Evolutionary conservation across 345 rosid species (phyloP).

Genomic region (Eucalyptus globulus): DNA sequence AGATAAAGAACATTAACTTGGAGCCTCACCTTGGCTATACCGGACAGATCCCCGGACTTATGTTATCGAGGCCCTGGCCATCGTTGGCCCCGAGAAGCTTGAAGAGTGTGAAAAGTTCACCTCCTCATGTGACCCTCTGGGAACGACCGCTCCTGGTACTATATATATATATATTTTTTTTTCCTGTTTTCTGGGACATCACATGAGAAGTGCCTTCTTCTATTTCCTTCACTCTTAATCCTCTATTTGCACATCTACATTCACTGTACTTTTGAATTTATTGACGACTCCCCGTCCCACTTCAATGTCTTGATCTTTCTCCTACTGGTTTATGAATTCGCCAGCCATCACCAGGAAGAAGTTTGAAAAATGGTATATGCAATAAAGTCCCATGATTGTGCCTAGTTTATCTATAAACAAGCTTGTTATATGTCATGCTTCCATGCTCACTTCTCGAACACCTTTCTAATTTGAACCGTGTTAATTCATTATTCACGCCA

Average conservation of each 20-base stretch:
- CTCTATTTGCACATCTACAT: background rate
- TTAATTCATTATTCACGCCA: background rate
- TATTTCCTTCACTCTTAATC: background rate
- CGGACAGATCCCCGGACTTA: conserved; percentile 14
- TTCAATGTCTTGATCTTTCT: background rate
- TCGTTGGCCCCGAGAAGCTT: conserved; percentile 2
- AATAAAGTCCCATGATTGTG: background rate
- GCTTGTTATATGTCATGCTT: background rate
- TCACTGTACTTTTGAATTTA: background rate
- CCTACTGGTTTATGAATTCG: background rate
- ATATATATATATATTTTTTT: background rate
- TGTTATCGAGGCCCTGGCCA: conserved; percentile 29
- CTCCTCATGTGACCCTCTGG: conserved; percentile 38
- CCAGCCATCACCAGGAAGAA: background rate
- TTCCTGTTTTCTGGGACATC: background rate
- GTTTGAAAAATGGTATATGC: background rate
- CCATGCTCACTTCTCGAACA: background rate
- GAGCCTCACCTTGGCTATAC: conserved; percentile 23
- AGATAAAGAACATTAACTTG: conserved; percentile 12
- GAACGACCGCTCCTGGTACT: conserved; percentile 22
- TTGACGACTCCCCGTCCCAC: background rate
- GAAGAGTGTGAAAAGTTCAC: conserved; percentile 13
- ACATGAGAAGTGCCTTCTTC: background rate
- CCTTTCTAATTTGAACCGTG: background rate
- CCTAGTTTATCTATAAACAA: background rate